Base-by-base conservation (phyloP, 2,329 filamentous ascomycete genomes). In the Penicillium sclerotiorum region DNA sequence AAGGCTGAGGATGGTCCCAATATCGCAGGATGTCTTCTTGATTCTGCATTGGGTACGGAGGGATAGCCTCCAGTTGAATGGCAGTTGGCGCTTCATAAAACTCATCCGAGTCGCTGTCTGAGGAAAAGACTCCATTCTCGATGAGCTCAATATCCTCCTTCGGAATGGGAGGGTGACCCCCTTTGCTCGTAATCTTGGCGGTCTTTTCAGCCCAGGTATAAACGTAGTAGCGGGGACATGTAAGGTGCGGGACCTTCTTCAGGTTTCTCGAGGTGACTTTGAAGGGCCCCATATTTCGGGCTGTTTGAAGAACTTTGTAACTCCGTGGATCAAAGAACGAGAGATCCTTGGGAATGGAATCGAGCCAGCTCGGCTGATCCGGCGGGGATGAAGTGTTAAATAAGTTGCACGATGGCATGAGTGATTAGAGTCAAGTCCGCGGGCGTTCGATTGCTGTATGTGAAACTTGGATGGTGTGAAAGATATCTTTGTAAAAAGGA, bases 41-140 rank as follows among this genome's bases (percentile, higher is more conserved):
- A 12, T 13, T 38, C 12, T 44, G 28, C 21, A 27, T 41, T 2
- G 51, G 36, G 18, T 25, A 45, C 18, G 56, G 53, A 25, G 49
- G 43, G 20, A 48, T 12, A 1, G 44, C 45, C 37, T 60, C 56
- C 15, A 57, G 47, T 1, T 46, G 35, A 1, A 52, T 9, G 8
- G 48, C 37, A 18, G 20, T 12, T 25, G 23, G 11, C 20, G n/a
- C 3, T 15, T 43, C 40, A 13, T 20, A 25, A 9, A 35, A 36
- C 5, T 33, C 32, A 7, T 11, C n/a, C 13, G 7, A 28, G 13
- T 32, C 27, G 11, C 17, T 21, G 40, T 38, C 20, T 20, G 17
- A 27, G 25, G n/a, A n/a, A n/a, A n/a, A n/a, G n/a, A n/a, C n/a
- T n/a, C n/a, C n/a, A n/a, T n/a, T n/a, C n/a, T 27, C 11, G 25